phyloP scores from a whole-genome alignment of 2,329 filamentous ascomycete species.

The Cryphonectria radicalis region DNA sequence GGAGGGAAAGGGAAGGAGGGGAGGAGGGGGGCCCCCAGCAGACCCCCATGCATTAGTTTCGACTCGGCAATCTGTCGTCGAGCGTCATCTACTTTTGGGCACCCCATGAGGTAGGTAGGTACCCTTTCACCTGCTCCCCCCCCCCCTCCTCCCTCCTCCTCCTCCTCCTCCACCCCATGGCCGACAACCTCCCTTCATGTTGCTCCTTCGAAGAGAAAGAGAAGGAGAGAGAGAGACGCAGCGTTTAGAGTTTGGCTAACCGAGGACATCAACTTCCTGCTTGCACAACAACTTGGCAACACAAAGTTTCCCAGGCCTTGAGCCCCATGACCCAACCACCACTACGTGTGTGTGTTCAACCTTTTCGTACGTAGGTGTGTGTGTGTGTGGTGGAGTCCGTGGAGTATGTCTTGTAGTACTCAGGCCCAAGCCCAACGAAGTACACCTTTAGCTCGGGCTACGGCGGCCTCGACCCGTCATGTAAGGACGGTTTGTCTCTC shows the following conservation, averaged over 20 bases:
- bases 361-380: background rate
- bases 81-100: background rate
- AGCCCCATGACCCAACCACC: background rate
- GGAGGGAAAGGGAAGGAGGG: background rate
- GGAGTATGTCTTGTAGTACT: conserved; percentile 9
- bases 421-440: conserved; percentile 3
- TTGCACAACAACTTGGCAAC: conserved; percentile 16
- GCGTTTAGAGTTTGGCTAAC: conserved; percentile 3
- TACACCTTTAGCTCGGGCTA: conserved; percentile 15
- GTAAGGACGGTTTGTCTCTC: background rate
- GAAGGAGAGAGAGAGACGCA: background rate
- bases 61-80: conserved; percentile 8
- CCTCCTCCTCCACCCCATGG: no score
- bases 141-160: background rate
- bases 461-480: conserved; percentile 12
- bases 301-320: background rate
- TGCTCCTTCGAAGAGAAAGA: background rate
- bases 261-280: background rate
- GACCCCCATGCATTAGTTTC: background rate
- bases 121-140: background rate
- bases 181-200: background rate
- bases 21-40: background rate
- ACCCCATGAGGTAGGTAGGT: background rate
- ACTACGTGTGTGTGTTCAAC: conserved; percentile 12
- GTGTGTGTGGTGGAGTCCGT: background rate